Base-by-base conservation (phyloP, 768 basidiomycete species). In the Tephrocybe sp. region DNA sequence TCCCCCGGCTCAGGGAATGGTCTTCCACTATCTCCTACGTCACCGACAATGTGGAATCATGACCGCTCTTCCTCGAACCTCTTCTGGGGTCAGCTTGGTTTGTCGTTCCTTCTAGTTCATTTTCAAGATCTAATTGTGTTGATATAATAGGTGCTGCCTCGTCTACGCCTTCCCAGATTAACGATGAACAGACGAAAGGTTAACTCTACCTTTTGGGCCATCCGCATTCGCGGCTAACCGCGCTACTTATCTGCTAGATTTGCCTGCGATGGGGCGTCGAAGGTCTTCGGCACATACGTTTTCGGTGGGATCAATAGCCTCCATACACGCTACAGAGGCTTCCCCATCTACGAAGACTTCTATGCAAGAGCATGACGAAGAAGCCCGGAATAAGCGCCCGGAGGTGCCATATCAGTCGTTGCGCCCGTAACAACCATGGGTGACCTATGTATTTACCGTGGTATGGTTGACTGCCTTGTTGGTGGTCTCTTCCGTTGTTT, bases 161-260 rank as follows among this genome's bases (percentile, higher is more conserved):
- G 34, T 6, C 28, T 6, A 33, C 54, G 2, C n/a, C n/a, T n/a
- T n/a, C n/a, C n/a, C 36, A 44, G 28, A 50, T 37, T 15, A 46
- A 55, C 3, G 53, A 51, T 23, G 59, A 58, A 25, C 48, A 53
- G 11, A 51, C 52, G 10, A 55, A 58, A 54, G 59, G 59, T 58
- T 28, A 32, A 48, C 9, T 37, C 3, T 24, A 3, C 36, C 11
- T 9, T 48, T 9, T 10, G 6, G 24, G 25, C 6, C 33, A 11
- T 10, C 20, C 10, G 26, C 25, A 17, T 25, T 47, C 8, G 15
- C 15, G 45, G 36, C 33, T 48, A n/a, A 53, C 44, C 24, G n/a
- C 39, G 14, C 24, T 8, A 33, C 23, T 17, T 11, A 14, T 24
- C 7, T 10, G 4, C 28, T n/a, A 61, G 59, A 61, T 54, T 45